Evolutionary conservation across 108 stramenopile genomes (phyloP), one percentile per base, ranked within the genome.

Genomic region (Mediolabrus comicus): DNA sequence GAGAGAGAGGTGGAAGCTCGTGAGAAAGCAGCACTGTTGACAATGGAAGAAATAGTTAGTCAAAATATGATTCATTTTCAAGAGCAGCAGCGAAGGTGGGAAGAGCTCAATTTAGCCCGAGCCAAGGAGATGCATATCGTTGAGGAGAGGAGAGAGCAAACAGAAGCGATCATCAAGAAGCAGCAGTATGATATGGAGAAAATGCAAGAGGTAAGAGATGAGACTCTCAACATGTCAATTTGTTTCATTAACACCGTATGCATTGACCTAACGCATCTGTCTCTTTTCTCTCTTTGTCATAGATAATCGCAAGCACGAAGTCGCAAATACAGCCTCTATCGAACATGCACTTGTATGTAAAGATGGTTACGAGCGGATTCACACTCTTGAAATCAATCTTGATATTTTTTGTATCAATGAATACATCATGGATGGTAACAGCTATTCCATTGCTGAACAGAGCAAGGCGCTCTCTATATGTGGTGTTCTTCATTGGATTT

Each of bases 281-380:
- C 25, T 34, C 3, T 51, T 32, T 52, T 53, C 49, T 36, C 55
- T 34, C 16, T 1, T 43, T 28, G 3, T 25, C 38, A 25, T n/a
- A 79, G 71, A 60, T 67, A 19, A 67, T 79, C 52, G 54, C 71
- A 7, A 72, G 26, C 34, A 38, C 78, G 11, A 65, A 61, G 33
- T 46, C 65, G 24, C 77, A 71, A 46, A 65, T 78, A 9, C 58
- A 72, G 31, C 78, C 78, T 22, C 61, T 79, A 16, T 72, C 78
- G 13, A 72, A 36, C 39, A 79, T 79, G 28, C 65, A 72, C 25
- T 25, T 41, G 0, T 71, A 67, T 30, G 65, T 79, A 19, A 72
- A 51, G 55, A 53, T 67, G 26, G 78, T 61, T 28, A 71, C 60
- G 10, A 59, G 59, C 24, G 78, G 78, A 5, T 67, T 79, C 17